phyloP scores from a whole-genome alignment of 495 filamentous ascomycete species.

The Lophiostoma macrostomum region DNA sequence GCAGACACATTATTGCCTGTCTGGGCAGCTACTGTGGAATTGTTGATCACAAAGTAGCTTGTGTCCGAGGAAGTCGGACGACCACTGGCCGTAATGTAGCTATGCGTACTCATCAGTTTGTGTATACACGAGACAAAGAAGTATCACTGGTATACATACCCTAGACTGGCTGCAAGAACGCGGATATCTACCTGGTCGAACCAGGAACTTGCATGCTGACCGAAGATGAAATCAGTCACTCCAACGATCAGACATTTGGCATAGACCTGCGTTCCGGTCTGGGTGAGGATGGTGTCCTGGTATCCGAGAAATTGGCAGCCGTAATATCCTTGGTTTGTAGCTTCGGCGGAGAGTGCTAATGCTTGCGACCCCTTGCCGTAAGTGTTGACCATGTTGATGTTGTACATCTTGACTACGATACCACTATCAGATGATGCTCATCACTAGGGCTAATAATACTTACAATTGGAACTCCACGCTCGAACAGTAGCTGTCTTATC shows the following conservation, averaged over 20 bases:
- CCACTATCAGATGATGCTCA: too few species aligned
- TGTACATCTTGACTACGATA: slow-evolving; percentile 62
- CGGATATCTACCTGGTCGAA: slow-evolving; percentile 57
- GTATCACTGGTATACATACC: background rate
- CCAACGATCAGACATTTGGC: slow-evolving; percentile 55
- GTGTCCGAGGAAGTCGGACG: slow-evolving; percentile 47
- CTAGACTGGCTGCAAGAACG: slow-evolving; percentile 52
- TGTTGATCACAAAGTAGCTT: slow-evolving; percentile 57
- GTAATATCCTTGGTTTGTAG: slow-evolving; percentile 55
- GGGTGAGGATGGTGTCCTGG: slow-evolving; percentile 60
- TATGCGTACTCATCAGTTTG: background rate
- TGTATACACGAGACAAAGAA: background rate
- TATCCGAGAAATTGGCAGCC: slow-evolving; percentile 54
- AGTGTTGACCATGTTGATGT: slow-evolving; percentile 58
- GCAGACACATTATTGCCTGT: slow-evolving; percentile 46
- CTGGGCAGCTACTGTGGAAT: slow-evolving; percentile 46
- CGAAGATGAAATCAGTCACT: slow-evolving; percentile 66
- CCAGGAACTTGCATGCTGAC: slow-evolving; percentile 59
- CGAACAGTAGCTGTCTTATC: slow-evolving; percentile 52
- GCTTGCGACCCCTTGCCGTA: slow-evolving; percentile 55
- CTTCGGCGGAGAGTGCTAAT: slow-evolving; percentile 56
- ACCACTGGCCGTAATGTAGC: slow-evolving; percentile 52
- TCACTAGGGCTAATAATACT: too few species aligned
- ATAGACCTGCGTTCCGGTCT: slow-evolving; percentile 56
- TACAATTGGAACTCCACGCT: slow-evolving; percentile 48